Evolutionary conservation across 2,329 filamentous ascomycete species (phyloP).

Genomic region (Purpureocillium takamizusanense): DNA sequence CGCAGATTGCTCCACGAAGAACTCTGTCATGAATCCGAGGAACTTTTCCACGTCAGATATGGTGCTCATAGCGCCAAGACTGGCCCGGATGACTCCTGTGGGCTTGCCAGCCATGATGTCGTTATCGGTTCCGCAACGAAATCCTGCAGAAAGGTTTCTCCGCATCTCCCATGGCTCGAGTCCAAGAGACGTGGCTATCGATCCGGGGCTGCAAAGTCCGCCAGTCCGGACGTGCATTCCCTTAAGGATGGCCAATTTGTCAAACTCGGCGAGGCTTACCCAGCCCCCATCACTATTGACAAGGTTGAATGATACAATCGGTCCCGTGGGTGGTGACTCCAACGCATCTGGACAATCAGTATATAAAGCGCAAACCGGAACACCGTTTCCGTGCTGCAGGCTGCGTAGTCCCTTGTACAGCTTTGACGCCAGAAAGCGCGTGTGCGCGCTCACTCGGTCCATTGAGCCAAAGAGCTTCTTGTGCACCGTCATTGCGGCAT

Average conservation of each 20-base stretch:
- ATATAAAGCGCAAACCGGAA: constrained; percentile 59
- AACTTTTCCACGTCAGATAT: constrained; percentile 64
- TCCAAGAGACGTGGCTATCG: constrained; percentile 63
- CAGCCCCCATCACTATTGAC: constrained; percentile 59
- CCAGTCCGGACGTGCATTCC: constrained; percentile 81
- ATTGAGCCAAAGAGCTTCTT: constrained; percentile 62
- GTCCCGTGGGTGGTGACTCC: constrained; percentile 46
- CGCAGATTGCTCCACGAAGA: constrained; percentile 34
- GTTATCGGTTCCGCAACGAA: constrained; percentile 74
- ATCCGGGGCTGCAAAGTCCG: constrained; percentile 85
- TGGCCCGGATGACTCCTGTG: constrained; percentile 77
- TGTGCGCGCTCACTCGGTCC: constrained; percentile 60
- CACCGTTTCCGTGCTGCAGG: constrained; percentile 62
- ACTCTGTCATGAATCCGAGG: constrained; percentile 61
- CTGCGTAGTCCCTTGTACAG: constrained; percentile 49
- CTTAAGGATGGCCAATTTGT: constrained; percentile 73
- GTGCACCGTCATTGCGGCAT: constrained; percentile 64
- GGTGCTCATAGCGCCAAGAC: constrained; percentile 85
- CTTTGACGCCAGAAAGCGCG: constrained; percentile 50
- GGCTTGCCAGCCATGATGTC: constrained; percentile 79
- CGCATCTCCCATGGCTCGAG: constrained; percentile 75
- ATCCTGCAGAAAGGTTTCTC: constrained; percentile 74
- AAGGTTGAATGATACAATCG: constrained; percentile 79
- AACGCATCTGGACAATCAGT: constrained; percentile 17
- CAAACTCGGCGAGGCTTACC: constrained; percentile 75